These are phyloP conservation scores for Cunninghamia lanceolata DNA, from an alignment of 75 land plant species.

Conservation along the genomic window DNA sequence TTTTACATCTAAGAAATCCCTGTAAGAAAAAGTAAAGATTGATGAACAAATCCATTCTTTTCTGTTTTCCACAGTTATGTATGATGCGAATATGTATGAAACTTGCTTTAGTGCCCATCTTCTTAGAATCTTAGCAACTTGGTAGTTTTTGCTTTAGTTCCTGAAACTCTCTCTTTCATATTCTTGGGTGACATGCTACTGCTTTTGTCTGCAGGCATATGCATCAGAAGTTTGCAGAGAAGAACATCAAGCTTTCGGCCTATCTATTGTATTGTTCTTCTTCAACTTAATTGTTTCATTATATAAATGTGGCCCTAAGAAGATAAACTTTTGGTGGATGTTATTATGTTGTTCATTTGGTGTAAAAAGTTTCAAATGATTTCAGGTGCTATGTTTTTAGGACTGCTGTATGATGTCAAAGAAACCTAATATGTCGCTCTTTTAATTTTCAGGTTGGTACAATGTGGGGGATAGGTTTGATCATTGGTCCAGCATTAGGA, in stretches of 20 bases:
- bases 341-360: background rate
- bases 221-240: slow-evolving; percentile 45
- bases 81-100: background rate
- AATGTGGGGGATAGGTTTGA: slow-evolving; percentile 14
- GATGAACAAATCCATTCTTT: background rate
- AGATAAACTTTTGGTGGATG: background rate
- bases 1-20: background rate
- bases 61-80: background rate
- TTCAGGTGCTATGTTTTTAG: background rate
- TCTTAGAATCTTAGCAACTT: background rate
- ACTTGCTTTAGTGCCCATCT: background rate
- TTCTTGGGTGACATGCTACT: background rate
- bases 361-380: background rate
- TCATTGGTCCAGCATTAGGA: slow-evolving; percentile 75
- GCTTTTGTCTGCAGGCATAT: slow-evolving; percentile 42
- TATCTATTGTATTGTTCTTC: slow-evolving; percentile 37
- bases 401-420: background rate
- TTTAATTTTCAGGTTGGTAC: slow-evolving; percentile 49
- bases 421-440: background rate
- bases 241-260: slow-evolving; percentile 46
- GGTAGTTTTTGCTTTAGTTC: background rate
- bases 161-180: background rate
- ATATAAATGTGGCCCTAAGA: background rate
- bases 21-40: background rate
- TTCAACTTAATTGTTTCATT: background rate